These are phyloP conservation scores for Aspergillus proliferans DNA, from an alignment of 2,329 filamentous ascomycete genomes.

Conservation along the genomic window DNA sequence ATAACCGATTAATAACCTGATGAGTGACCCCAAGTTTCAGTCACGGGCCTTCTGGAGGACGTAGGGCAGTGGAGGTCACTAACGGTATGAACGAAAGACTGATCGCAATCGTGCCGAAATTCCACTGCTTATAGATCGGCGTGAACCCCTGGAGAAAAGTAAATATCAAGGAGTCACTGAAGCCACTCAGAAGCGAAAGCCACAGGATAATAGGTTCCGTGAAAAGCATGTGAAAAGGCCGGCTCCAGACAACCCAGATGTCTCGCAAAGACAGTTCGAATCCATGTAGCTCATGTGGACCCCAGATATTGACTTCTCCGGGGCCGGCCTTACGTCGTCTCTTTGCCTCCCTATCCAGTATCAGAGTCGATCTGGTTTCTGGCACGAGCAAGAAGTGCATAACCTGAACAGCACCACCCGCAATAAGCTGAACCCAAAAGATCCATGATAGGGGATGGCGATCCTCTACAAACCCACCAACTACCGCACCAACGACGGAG, in stretches of 20 bases:
- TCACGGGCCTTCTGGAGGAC: neutral
- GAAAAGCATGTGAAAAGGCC: neutral
- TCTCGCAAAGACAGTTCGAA: neutral
- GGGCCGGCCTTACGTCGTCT: neutral
- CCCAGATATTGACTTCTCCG: neutral
- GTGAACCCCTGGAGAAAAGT: neutral
- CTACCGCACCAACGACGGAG: neutral
- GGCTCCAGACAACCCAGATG: neutral
- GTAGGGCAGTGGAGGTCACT: neutral
- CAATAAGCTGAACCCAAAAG: neutral
- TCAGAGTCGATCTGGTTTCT: neutral
- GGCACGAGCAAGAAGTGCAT: neutral
- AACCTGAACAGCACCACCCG: neutral
- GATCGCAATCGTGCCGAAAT: neutral
- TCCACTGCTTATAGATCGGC: neutral
- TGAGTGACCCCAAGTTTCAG: neutral
- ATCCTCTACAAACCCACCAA: neutral
- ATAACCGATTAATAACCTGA: neutral
- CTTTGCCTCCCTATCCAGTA: neutral
- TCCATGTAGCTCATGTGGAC: neutral
- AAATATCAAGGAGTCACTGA: neutral
- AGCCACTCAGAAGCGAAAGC: neutral
- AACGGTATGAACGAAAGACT: neutral
- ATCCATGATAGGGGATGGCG: neutral
- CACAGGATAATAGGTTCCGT: neutral